Base-by-base conservation (phyloP, 148 eudicot species). In the Rhododendron kiyosumense region DNA sequence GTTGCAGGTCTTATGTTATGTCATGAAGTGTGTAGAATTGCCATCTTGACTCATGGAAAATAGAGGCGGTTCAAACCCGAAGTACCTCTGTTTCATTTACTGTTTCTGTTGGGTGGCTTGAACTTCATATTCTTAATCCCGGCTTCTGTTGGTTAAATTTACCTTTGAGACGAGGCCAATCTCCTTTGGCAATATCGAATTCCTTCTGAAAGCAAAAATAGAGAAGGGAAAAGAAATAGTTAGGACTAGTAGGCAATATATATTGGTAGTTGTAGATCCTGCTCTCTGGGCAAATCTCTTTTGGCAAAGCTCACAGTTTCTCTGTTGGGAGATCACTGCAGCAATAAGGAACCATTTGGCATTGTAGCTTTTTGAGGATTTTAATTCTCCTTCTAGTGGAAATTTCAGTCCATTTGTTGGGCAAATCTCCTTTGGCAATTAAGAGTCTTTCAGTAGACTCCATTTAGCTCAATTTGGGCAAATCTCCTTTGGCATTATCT, bases 381-480 rank as follows among this genome's bases (percentile, higher is more conserved):
- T 17, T 14, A 30, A 30, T 30, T 13, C 46, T 83, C 74, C 57
- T 67, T 84, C 86, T 75, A 17, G 82, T 65, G 12, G 85, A 43
- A 65, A 78, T 84, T 83, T 83, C 71, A 36, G 79, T 88, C 90
- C 88, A 83, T 75, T 84, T 85, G 76, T 86, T 65, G 92, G 94
- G 94, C 93, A 92, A 89, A 93, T 93, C 96, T 92, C 94, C 93
- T 91, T 93, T 92, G 93, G 96, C 93, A 92, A 79, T 75, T 75
- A 7, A 15, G 79, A 20, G 26, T 75, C 45, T 36, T 59, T 75
- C 26, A 36, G 79, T 75, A 75, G 79, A 75, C 48, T 75, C n/a
- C n/a, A n/a, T 20, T 45, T 74, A 38, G 46, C 48, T 75, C 48
- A 38, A 36, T 75, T 38, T 38, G 79, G 79, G 79, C 79, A 75